Evolutionary conservation across 495 filamentous ascomycete genomes (phyloP), one percentile per base, ranked within the genome.

Genomic region (Amorphotheca resinae): DNA sequence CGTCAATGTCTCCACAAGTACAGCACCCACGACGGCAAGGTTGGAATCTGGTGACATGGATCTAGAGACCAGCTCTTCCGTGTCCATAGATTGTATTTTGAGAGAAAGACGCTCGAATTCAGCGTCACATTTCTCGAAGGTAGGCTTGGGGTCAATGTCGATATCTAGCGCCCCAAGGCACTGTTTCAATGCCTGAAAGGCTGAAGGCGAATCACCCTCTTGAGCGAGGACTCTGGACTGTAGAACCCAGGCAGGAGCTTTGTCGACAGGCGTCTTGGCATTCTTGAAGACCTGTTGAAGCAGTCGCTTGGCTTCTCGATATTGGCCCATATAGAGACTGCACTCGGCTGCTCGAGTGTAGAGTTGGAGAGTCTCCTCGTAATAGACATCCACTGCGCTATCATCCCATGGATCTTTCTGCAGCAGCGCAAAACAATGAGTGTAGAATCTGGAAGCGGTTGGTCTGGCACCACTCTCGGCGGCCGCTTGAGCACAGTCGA

Each of bases 371-470:
- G 84, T 91, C 59, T 93, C 86, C n/a, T 85, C 75, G 50, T 93
- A 93, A 42, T 76, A 77, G 1, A 83, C 77, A 56, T 93, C 87
- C n/a, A 70, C 64, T 18, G 59, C 53, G 8, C 64, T 65, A 20
- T 83, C 81, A 44, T 74, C 68, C 87, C 87, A 95, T 1, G 82
- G 79, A 42, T 84, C 61, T 14, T 77, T 64, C 55, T 91, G 85
- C 18, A 95, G 71, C 21, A 95, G 68, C n/a, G 66, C 68, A 37
- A 93, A 72, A 45, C 82, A 84, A 50, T 74, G 71, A 23, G 73
- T 70, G 60, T 79, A 88, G 56, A 87, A 93, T 61, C 76, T 81
- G 22, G 83, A 69, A 2, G 84, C 85, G 5, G 82, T 84, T 4
- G 80, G 76, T 33, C 81, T 69, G 14, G 85, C 87, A 20, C 87